Evolutionary conservation across 2,329 filamentous ascomycete genomes (phyloP).

Genomic region (Fusarium algeriense): DNA sequence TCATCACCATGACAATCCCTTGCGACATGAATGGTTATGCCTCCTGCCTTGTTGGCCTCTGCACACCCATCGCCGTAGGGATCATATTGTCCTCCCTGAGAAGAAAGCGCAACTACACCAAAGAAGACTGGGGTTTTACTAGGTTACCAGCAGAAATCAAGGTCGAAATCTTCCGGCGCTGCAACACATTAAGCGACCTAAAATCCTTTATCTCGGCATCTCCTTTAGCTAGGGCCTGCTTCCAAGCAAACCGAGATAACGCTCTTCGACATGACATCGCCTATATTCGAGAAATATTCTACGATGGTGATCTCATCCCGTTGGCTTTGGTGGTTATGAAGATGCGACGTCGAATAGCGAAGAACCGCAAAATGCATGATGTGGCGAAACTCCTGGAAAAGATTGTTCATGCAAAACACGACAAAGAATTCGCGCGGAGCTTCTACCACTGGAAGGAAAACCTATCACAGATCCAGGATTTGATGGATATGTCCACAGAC

Average conservation of each 20-base stretch:
- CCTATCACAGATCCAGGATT: neutral
- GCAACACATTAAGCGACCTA: neutral
- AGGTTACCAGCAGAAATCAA: neutral
- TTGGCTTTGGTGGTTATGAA: neutral
- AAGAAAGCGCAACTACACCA: fast-evolving
- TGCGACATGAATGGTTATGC: fast-evolving
- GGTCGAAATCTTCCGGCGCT: neutral
- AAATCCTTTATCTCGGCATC: neutral
- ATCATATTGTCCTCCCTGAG: neutral
- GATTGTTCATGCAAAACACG: neutral
- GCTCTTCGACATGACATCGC: neutral
- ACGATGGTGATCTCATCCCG: neutral
- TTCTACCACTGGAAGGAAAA: neutral
- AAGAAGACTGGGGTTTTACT: fast-evolving
- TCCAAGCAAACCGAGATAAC: neutral
- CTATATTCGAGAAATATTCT: neutral
- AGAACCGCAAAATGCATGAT: fast-evolving
- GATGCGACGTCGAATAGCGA: neutral
- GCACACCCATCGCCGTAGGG: too few species aligned
- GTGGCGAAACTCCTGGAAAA: neutral
- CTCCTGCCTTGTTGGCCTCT: neutral
- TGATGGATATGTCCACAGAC: neutral
- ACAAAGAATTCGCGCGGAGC: neutral
- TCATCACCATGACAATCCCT: neutral
- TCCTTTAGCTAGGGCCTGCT: neutral